Conservation (phyloP, 306 rosid species). For the Senna siamea region DNA sequence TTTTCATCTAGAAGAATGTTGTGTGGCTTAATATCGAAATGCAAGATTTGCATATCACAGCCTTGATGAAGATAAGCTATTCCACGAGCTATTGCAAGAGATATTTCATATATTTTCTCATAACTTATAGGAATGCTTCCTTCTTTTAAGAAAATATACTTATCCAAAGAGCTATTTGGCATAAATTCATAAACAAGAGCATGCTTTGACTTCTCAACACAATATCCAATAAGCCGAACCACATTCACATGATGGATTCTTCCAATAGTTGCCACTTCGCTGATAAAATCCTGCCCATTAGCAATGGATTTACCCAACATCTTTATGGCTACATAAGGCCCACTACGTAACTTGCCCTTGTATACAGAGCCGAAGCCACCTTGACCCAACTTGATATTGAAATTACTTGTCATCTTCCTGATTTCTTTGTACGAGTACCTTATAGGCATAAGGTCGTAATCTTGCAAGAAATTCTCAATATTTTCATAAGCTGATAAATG, state of each 20-base stretch:
- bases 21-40: slow-evolving; percentile 36
- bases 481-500: slow-evolving; percentile 23
- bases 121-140: background rate
- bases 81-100: slow-evolving; percentile 20
- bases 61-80: slow-evolving; percentile 30
- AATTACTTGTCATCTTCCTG: slow-evolving; percentile 24
- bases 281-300: slow-evolving; percentile 37
- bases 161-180: slow-evolving; percentile 26
- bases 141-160: slow-evolving; percentile 4
- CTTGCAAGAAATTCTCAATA: slow-evolving; percentile 25
- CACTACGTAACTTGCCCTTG: slow-evolving; percentile 31
- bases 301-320: slow-evolving; percentile 12
- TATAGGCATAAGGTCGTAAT: slow-evolving; percentile 22
- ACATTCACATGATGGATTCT: slow-evolving; percentile 34
- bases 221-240: slow-evolving; percentile 36
- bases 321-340: slow-evolving; percentile 24
- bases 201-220: slow-evolving; percentile 29
- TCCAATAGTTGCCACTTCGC: slow-evolving; percentile 34
- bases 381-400: slow-evolving; percentile 31
- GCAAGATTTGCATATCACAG: slow-evolving; percentile 35
- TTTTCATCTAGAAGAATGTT: slow-evolving; percentile 34
- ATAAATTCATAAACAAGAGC: slow-evolving; percentile 37
- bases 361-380: slow-evolving; percentile 36
- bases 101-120: slow-evolving; percentile 17
- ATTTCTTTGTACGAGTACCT: slow-evolving; percentile 33